These are phyloP conservation scores for Trichoderma atrobrunneum DNA, from an alignment of 2,329 filamentous ascomycete species.

Conservation along the genomic window DNA sequence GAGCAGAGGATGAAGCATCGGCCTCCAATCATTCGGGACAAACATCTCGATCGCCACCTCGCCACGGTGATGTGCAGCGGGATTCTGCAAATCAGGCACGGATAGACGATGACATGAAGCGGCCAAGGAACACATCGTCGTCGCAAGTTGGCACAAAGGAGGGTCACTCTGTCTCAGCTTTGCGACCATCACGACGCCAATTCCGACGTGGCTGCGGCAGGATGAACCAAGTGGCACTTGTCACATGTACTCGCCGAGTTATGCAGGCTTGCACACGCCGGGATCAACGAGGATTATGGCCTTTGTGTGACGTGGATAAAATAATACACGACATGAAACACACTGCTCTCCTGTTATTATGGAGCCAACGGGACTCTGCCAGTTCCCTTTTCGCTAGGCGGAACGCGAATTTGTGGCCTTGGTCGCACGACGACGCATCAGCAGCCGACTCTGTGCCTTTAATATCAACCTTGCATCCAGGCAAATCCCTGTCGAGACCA, in stretches of 20 bases:
- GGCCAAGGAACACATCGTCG: not conserved
- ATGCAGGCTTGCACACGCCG: not conserved
- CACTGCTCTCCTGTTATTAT: slow-evolving; percentile 16
- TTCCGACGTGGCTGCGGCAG: not conserved
- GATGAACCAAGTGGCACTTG: not conserved
- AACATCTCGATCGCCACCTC: not conserved
- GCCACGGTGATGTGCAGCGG: slow-evolving; percentile 11
- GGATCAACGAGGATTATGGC: not conserved
- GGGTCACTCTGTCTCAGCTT: slow-evolving; percentile 12
- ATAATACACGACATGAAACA: not conserved
- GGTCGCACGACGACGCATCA: slow-evolving; percentile 17
- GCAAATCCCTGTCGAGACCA: not conserved
- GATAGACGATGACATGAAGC: slow-evolving; percentile 10
- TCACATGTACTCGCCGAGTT: not conserved
- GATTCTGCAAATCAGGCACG: not conserved
- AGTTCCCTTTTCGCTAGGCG: slow-evolving; percentile 14
- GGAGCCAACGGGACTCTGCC: slow-evolving; percentile 9
- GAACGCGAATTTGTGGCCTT: not conserved
- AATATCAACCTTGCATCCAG: not conserved
- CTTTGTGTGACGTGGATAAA: slow-evolving; percentile 9
- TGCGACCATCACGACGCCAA: not conserved
- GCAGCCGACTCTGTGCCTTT: slow-evolving; percentile 15
- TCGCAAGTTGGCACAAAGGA: slow-evolving; percentile 16
- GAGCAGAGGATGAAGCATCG: not conserved
- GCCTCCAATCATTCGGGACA: not conserved